Evolutionary conservation across 257 asterid genomes (phyloP), one percentile per base, ranked within the genome.

Genomic region (Thymus mandschuricus): DNA sequence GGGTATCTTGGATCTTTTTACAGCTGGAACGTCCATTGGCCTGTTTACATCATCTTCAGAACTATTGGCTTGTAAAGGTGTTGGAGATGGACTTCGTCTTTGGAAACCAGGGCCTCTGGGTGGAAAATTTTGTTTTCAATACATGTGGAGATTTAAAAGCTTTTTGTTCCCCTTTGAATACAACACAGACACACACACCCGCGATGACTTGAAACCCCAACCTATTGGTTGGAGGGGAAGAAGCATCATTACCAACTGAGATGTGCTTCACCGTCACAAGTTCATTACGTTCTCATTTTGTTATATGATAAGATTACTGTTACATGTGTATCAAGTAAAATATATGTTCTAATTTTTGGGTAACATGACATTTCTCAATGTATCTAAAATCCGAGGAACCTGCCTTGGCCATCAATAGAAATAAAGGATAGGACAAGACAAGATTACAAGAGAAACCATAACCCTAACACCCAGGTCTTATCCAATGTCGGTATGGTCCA

Each of bases 1-100:
- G 63, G 97, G 97, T 70, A 84, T 80, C 83, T 84, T 91, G 86
- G 86, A 78, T 82, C 86, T 88, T 73, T 89, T 91, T 73, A 87
- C 78, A 73, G 80, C 85, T 34, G 89, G 95, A 64, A 76, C 76
- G 72, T 71, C 80, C 80, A 69, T 48, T 29, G 85, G 76, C 77
- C 60, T 80, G 68, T 68, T 73, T 50, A 46, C 58, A 72, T 66
- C 78, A 82, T 75, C 87, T 78, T 88, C 89, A 67, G 70, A 50
- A 50, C 50, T 77, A 64, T 65, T 75, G 44, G 64, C 59, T 68
- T 76, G 77, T 59, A 71, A 75, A 56, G 88, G 74, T 50, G 55
- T 69, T 15, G 84, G 51, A 66, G 86, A 78, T 57, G 43, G 81
- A 38, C 77, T 82, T 74, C 68, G 81, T 78, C 73, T 86, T 76